Percentiles rank a stretch among this genome's conserved stretches.
phyloP scores from a whole-genome alignment of 345 rosid species.

The Eucalyptus cladocalyx region DNA sequence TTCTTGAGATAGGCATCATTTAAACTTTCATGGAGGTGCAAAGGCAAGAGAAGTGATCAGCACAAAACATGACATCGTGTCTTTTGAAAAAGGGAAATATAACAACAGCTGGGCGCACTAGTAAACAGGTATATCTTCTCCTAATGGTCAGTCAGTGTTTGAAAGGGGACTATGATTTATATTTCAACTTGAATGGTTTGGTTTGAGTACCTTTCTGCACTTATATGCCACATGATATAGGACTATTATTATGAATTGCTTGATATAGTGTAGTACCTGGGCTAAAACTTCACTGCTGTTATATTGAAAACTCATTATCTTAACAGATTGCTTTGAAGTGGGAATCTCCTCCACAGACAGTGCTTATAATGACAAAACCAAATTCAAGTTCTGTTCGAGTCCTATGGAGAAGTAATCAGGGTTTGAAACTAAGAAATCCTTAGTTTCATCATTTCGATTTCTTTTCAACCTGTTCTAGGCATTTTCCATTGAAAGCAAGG shows the following conservation, averaged over 20 bases:
- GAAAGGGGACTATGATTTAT: background rate
- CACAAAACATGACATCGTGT: slow-evolving; percentile 93
- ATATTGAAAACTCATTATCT: slow-evolving; percentile 7
- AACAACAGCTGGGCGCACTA: slow-evolving; percentile 83
- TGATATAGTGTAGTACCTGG: background rate
- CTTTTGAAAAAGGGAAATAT: slow-evolving; percentile 92
- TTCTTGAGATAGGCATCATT: slow-evolving; percentile 73
- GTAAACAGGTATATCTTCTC: slow-evolving; percentile 55
- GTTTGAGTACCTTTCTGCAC: background rate
- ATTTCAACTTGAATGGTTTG: background rate
- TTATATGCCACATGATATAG: background rate
- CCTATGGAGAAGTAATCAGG: slow-evolving; percentile 85
- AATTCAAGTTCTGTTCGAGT: slow-evolving; percentile 70
- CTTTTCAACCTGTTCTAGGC: background rate
- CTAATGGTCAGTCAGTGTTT: background rate
- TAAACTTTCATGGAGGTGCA: slow-evolving; percentile 94
- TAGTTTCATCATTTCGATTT: background rate
- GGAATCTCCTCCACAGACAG: slow-evolving; percentile 87
- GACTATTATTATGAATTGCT: background rate
- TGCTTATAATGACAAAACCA: slow-evolving; percentile 87
- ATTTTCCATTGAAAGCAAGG: background rate
- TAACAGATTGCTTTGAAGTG: slow-evolving; percentile 91
- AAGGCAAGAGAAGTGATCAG: slow-evolving; percentile 75
- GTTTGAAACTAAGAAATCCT: slow-evolving; percentile 17
- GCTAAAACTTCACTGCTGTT: background rate